Conservation (phyloP, 2,329 filamentous ascomycete genomes). For the Cladosporium velox region DNA sequence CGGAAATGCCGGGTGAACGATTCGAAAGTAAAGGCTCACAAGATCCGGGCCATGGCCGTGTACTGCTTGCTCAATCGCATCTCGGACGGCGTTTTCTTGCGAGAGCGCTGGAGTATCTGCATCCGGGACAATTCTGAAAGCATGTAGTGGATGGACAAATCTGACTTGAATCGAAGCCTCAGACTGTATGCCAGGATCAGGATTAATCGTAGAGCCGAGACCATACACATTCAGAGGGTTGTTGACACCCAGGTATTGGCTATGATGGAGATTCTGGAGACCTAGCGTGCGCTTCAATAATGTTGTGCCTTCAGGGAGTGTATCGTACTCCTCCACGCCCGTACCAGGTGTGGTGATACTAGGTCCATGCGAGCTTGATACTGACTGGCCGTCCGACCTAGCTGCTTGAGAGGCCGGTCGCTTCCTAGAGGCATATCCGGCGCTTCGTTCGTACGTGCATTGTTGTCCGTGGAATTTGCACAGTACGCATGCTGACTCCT, state of each 20-base stretch:
- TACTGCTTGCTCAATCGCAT: conserved; percentile 71
- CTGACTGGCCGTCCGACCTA: not conserved
- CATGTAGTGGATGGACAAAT: conserved; percentile 73
- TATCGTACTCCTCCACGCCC: conserved; percentile 8
- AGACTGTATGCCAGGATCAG: not conserved
- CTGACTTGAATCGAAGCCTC: conserved; percentile 46
- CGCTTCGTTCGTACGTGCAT: conserved; percentile 14
- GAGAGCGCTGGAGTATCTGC: conserved; percentile 29
- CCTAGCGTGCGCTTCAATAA: not conserved
- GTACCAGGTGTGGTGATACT: not conserved
- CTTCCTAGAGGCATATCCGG: not conserved
- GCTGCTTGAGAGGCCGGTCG: not conserved
- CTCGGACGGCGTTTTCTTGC: conserved; percentile 52
- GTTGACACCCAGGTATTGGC: conserved; percentile 8
- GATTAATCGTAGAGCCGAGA: not conserved
- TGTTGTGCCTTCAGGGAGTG: conserved; percentile 7
- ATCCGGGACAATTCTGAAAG: conserved; percentile 70
- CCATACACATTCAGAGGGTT: conserved; percentile 9
- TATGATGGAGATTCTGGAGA: conserved; percentile 7
- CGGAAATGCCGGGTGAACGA: conserved; percentile 61
- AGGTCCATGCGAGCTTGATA: not conserved
- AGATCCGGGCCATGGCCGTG: conserved; percentile 69
- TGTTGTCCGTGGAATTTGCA: conserved; percentile 19
- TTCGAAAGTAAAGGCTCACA: conserved; percentile 72
- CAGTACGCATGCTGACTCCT: conserved; percentile 13